phyloP scores from a whole-genome alignment of 1,139 yeast genomes.

The Lodderomyces pseudojiufengensis region DNA sequence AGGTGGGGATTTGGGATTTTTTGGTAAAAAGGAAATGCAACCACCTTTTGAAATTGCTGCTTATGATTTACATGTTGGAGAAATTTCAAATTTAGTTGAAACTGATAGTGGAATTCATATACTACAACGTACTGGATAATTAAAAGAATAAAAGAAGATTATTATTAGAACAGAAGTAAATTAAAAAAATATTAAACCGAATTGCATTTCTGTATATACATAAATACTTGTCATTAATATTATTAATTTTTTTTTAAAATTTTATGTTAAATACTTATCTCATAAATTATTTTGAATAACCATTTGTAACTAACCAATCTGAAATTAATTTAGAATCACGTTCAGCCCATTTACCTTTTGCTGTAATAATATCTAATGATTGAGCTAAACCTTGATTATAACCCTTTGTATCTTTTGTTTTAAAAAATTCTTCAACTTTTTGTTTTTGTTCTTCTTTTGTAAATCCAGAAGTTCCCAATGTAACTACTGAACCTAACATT shows the following conservation, averaged over 20 bases:
- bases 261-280: background rate
- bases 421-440: slow-evolving; percentile 58
- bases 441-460: slow-evolving; percentile 57
- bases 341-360: slow-evolving; percentile 62
- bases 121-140: slow-evolving; percentile 73
- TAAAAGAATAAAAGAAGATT: background rate
- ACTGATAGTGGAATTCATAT: slow-evolving; percentile 90
- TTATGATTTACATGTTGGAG: slow-evolving; percentile 76
- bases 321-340: slow-evolving; percentile 57
- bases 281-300: slow-evolving; percentile 25
- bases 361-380: slow-evolving; percentile 60
- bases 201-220: background rate
- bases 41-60: slow-evolving; percentile 90
- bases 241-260: background rate
- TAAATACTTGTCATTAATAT: background rate
- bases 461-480: slow-evolving; percentile 60
- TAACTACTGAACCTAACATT: slow-evolving; percentile 72
- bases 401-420: slow-evolving; percentile 61
- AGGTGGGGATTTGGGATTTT: slow-evolving; percentile 90
- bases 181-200: no score
- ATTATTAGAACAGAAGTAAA: no score
- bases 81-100: slow-evolving; percentile 78
- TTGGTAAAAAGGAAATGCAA: slow-evolving; percentile 91
- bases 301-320: slow-evolving; percentile 50
- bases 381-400: slow-evolving; percentile 72